Base-by-base conservation (phyloP, 768 basidiomycete species). In the Amanita phalloides region DNA sequence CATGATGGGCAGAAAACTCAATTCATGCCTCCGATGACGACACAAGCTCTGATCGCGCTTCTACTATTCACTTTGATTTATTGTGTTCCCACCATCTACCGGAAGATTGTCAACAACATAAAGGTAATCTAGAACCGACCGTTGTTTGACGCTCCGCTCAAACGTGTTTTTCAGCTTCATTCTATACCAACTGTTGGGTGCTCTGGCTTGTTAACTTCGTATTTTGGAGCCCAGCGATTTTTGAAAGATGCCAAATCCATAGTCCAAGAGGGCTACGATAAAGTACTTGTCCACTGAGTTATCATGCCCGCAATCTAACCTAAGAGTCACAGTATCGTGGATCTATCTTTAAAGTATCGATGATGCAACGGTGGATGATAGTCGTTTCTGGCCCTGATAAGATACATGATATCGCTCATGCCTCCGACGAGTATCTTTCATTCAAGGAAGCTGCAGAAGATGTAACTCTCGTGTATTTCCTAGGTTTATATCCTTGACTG, bases 321-420 rank as follows among this genome's bases (percentile, higher is more conserved):
- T 0, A 20, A 5, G 7, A 14, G 32, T 44, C 4, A 14, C 35
- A 64, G 66, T 62, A 61, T 53, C 59, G 56, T 23, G 57, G 58
- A 38, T 53, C 56, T 32, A 49, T 62, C 4, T 80, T 76, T 62
- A 74, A 71, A 58, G 62, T 79, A 4, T 62, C 76, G 0, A 62
- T 64, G 45, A 57, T 74, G 37, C 64, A 70, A 33, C 62, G 66
- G 39, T 80, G 78, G 78, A 49, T 70, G 6, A 66, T 78, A n/a
- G 59, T 78, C 8, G 61, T 73, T 25, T 66, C 69, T 7, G 69
- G 74, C 1, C 62, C 62, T 0, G 53, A 62, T 20, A 62, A 67
- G 8, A 8, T 30, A 30, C 30, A 9, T 9, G 30, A 30, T 9
- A 30, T 30, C 1, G 1, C 1, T 9, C 30, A 9, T 30, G 30